These are phyloP conservation scores for Fonsecaea erecta DNA, from an alignment of 2,329 filamentous ascomycete genomes.

Conservation along the genomic window DNA sequence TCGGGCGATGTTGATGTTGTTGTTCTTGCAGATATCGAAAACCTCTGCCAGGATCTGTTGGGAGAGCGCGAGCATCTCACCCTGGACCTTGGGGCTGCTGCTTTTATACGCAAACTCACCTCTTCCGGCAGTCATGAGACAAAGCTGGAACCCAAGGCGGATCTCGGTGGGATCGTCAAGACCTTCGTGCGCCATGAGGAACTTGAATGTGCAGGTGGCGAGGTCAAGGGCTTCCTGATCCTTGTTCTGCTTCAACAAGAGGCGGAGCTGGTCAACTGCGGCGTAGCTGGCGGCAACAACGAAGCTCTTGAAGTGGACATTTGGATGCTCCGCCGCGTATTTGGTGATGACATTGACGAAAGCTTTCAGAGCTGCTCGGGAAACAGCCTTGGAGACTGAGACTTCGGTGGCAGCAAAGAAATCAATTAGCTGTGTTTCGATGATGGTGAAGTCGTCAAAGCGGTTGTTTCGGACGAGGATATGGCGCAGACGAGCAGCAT, in stretches of 20 bases:
- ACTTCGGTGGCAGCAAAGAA: slow-evolving; percentile 40
- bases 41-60: slow-evolving; percentile 44
- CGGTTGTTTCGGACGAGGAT: slow-evolving; percentile 44
- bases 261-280: slow-evolving; percentile 17
- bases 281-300: slow-evolving; percentile 20
- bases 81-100: slow-evolving; percentile 40
- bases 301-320: slow-evolving; percentile 24
- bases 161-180: slow-evolving; percentile 40
- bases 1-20: slow-evolving; percentile 44
- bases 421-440: slow-evolving; percentile 44
- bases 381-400: slow-evolving; percentile 40
- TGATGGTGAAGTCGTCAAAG: slow-evolving; percentile 39
- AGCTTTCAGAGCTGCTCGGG: slow-evolving; percentile 26
- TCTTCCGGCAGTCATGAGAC: slow-evolving; percentile 43
- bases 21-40: slow-evolving; percentile 40
- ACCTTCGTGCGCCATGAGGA: slow-evolving; percentile 30
- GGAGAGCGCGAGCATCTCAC: slow-evolving; percentile 43
- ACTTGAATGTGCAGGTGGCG: slow-evolving; percentile 34
- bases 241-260: slow-evolving; percentile 19
- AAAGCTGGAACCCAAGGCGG: slow-evolving; percentile 45
- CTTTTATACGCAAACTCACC: slow-evolving; percentile 17
- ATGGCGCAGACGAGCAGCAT: slow-evolving; percentile 41
- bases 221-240: slow-evolving; percentile 25
- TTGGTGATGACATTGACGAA: slow-evolving; percentile 38
- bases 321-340: slow-evolving; percentile 40